Percentiles rank a stretch among this genome's conserved stretches.
Conservation (phyloP, 441 rosid species). For the Metrosideros polymorpha region DNA sequence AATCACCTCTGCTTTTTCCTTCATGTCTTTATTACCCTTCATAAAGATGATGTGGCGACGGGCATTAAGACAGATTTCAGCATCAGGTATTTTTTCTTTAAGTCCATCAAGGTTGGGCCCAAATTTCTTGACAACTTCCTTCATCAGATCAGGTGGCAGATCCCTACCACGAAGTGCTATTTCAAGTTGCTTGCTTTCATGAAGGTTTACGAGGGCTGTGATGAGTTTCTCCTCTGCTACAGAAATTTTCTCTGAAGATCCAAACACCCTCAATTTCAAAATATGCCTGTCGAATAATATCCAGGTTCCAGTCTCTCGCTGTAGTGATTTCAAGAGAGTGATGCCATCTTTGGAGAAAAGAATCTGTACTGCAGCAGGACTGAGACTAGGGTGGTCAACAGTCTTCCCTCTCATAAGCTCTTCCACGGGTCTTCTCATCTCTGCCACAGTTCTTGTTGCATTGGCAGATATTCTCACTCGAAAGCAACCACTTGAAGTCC, state of each 20-base stretch:
- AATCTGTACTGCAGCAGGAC: constrained; percentile 37
- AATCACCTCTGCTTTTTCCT: constrained; percentile 40
- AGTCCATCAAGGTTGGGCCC: constrained; percentile 65
- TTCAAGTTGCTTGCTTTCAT: constrained; percentile 54
- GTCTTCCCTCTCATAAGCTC: constrained; percentile 54
- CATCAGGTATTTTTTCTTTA: constrained; percentile 43
- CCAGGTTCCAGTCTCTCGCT: constrained; percentile 43
- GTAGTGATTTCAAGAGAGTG: constrained; percentile 36
- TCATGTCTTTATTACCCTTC: constrained; percentile 38
- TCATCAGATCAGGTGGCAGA: constrained; percentile 60
- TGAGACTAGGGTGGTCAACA: constrained; percentile 39
- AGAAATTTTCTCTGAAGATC: constrained; percentile 24
- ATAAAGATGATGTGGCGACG: constrained; percentile 39
- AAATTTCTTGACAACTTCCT: constrained; percentile 52
- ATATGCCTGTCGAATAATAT: constrained; percentile 41
- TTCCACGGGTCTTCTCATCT: constrained; percentile 55
- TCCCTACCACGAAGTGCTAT: constrained; percentile 42
- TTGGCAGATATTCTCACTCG: constrained; percentile 52
- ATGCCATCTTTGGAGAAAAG: constrained; percentile 45
- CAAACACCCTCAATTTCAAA: constrained; percentile 40
- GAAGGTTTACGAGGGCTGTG: constrained; percentile 30
- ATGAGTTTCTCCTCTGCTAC: constrained; percentile 42
- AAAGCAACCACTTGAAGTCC: constrained; percentile 33
- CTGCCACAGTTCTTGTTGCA: constrained; percentile 62
- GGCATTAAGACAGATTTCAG: constrained; percentile 40